Conservation (phyloP, 306 rosid species). For the Cicer bijugum region DNA sequence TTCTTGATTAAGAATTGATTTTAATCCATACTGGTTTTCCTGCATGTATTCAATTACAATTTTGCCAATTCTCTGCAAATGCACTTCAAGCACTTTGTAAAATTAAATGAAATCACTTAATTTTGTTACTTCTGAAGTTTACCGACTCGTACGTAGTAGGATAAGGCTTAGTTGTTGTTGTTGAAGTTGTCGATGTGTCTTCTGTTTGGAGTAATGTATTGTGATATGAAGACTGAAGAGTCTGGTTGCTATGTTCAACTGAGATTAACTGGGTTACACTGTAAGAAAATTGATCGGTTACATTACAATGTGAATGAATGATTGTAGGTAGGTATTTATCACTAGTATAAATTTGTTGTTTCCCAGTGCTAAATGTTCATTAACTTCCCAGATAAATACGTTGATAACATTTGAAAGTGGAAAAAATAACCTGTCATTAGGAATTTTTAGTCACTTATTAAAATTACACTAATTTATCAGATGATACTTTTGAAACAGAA, state of each 20-base stretch:
- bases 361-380: slow-evolving; percentile 13
- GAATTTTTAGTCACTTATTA: slow-evolving; percentile 6
- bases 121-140: slow-evolving; percentile 10
- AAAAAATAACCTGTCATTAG: neutral
- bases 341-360: slow-evolving; percentile 18
- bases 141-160: no score
- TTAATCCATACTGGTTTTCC: slow-evolving; percentile 23
- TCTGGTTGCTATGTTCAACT: slow-evolving; percentile 32
- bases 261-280: neutral
- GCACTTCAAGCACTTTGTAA: neutral
- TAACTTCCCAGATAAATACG: slow-evolving; percentile 6
- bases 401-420: slow-evolving; percentile 13
- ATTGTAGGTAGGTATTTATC: neutral
- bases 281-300: neutral
- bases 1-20: slow-evolving; percentile 18
- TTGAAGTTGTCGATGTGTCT: slow-evolving; percentile 18
- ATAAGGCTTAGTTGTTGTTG: no score
- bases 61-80: neutral
- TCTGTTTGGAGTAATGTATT: slow-evolving; percentile 18
- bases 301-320: neutral
- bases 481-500: slow-evolving; percentile 11
- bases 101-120: slow-evolving; percentile 29
- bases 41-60: slow-evolving; percentile 11
- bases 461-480: neutral
- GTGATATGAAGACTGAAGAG: neutral